Conservation (phyloP, 2,329 filamentous ascomycete species). For the Botryotinia calthae region DNA sequence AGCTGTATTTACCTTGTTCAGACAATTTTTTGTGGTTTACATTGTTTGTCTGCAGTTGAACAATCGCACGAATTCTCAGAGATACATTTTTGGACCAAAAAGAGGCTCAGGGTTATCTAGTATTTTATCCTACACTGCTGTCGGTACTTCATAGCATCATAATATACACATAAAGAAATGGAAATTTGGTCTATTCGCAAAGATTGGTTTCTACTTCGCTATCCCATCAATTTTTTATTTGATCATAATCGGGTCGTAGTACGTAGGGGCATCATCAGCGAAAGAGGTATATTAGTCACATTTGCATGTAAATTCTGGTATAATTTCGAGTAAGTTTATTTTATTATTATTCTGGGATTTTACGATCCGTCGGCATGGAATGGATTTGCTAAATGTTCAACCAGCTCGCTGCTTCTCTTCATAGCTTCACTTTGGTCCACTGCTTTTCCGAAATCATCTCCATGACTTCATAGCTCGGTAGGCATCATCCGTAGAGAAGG, state of each 20-base stretch:
- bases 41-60: not conserved
- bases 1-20: not conserved
- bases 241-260: not conserved
- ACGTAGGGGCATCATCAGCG: not conserved
- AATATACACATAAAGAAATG: not conserved
- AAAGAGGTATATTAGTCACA: not conserved
- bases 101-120: accelerated
- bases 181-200: accelerated
- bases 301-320: not conserved
- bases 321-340: not conserved
- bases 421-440: not conserved
- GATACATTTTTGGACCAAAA: accelerated
- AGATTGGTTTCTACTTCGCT: not conserved
- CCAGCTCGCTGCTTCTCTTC: not conserved
- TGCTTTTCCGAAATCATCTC: not conserved
- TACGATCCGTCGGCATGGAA: not conserved
- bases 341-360: not conserved
- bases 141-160: not conserved
- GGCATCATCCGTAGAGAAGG: not conserved
- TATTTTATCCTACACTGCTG: not conserved
- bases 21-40: not conserved
- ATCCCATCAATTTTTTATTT: accelerated
- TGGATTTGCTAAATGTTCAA: not conserved
- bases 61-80: accelerated
- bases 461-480: not conserved